Evolutionary conservation across 169 alveolate genomes (phyloP).

Genomic region (Eimeria tenella): DNA sequence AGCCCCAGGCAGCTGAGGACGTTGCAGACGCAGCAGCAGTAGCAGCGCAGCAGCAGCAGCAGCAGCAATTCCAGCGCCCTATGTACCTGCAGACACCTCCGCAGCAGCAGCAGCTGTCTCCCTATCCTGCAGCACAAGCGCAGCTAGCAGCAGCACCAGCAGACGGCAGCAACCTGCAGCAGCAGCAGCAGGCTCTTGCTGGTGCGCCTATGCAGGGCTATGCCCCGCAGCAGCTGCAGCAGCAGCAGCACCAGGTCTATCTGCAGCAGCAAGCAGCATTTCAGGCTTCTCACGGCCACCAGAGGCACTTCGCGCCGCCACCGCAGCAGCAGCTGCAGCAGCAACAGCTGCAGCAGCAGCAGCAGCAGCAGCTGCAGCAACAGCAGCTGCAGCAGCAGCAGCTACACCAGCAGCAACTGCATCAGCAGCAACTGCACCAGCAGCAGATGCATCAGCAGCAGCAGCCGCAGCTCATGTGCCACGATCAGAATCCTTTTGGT

Average conservation of each 20-base stretch:
- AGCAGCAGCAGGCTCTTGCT: slow-evolving; percentile 27
- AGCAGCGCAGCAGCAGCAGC: slow-evolving; percentile 46
- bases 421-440: slow-evolving; percentile 8
- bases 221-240: slow-evolving; percentile 6
- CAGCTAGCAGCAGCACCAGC: slow-evolving; percentile 49
- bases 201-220: neutral
- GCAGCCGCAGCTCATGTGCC: slow-evolving; percentile 51
- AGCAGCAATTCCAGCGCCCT: slow-evolving; percentile 31
- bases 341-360: slow-evolving; percentile 22
- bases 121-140: slow-evolving; percentile 21
- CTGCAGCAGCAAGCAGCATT: slow-evolving; percentile 18
- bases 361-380: slow-evolving; percentile 28
- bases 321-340: slow-evolving; percentile 42
- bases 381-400: slow-evolving; percentile 14
- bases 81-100: slow-evolving; percentile 19
- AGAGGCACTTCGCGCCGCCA: slow-evolving; percentile 26
- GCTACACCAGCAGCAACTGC: slow-evolving; percentile 12
- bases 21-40: slow-evolving; percentile 15
- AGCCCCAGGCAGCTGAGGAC: slow-evolving; percentile 13
- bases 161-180: slow-evolving; percentile 26
- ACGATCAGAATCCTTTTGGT: slow-evolving; percentile 7
- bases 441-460: slow-evolving; percentile 26
- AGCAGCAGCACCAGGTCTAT: neutral
- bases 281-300: neutral
- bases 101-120: slow-evolving; percentile 56